Evolutionary conservation across 495 filamentous ascomycete species (phyloP).

Genomic region (Penicillium longicatenatum): DNA sequence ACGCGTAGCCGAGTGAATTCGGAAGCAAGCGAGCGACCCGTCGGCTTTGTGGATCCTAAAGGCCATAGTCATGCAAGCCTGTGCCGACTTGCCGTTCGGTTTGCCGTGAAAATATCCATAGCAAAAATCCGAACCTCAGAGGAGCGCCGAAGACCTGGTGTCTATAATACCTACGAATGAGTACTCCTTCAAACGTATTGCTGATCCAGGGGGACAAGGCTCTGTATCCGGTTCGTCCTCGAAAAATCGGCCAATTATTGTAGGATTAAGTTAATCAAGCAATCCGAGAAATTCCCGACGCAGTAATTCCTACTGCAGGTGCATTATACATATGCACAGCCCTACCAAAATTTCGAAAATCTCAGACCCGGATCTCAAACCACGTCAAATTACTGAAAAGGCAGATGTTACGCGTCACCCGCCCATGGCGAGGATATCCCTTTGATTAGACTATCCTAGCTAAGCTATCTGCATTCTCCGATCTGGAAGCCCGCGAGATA

Average conservation of each 20-base stretch:
- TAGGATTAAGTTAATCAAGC: not conserved
- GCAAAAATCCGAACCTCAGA: not conserved
- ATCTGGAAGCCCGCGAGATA: conserved; percentile 20
- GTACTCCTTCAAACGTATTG: not conserved
- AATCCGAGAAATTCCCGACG: not conserved
- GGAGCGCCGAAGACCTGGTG: no score
- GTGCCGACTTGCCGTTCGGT: not conserved
- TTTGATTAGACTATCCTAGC: conserved; percentile 26
- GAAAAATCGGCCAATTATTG: not conserved
- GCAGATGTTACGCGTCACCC: conserved; percentile 11
- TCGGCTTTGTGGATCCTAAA: not conserved
- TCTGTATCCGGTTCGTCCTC: not conserved
- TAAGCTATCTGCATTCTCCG: conserved; percentile 27
- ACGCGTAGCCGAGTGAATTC: not conserved
- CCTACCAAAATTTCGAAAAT: no score
- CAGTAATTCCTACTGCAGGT: not conserved
- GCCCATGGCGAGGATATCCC: conserved; percentile 10
- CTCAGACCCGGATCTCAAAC: no score
- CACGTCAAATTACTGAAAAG: not conserved
- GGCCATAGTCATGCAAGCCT: not conserved
- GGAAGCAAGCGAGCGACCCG: not conserved
- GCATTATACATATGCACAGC: no score
- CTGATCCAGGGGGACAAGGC: no score
- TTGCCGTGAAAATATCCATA: not conserved
- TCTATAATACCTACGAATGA: not conserved